These are phyloP conservation scores for Amphicarpaea edgeworthii DNA, from an alignment of 306 rosid genomes.

Conservation along the genomic window DNA sequence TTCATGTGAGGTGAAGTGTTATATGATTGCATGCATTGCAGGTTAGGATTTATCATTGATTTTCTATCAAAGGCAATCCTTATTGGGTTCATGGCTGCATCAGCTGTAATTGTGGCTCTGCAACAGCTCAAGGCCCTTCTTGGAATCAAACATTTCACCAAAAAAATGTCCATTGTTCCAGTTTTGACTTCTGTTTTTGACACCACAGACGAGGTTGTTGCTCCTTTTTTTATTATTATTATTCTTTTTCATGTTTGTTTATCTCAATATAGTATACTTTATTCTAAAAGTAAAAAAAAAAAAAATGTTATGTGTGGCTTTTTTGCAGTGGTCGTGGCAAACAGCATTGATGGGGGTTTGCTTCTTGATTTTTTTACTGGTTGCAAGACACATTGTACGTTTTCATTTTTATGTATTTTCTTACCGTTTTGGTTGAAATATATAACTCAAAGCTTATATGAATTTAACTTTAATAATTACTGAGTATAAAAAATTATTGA, in stretches of 20 bases:
- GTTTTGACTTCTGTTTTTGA: slow-evolving; percentile 74
- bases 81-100: slow-evolving; percentile 91
- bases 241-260: neutral
- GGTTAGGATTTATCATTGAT: slow-evolving; percentile 95
- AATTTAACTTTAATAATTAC: neutral
- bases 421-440: neutral
- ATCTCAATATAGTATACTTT: neutral
- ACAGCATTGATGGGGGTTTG: slow-evolving; percentile 73
- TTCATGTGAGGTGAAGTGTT: too few species aligned
- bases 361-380: slow-evolving; percentile 71
- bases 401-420: slow-evolving; percentile 36
- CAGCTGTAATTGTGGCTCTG: slow-evolving; percentile 82
- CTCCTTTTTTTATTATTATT: slow-evolving; percentile 8
- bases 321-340: slow-evolving; percentile 97
- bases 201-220: slow-evolving; percentile 65
- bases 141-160: slow-evolving; percentile 82
- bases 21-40: slow-evolving; percentile 41
- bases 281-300: neutral
- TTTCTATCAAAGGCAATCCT: slow-evolving; percentile 89
- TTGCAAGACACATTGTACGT: slow-evolving; percentile 78
- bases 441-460: neutral
- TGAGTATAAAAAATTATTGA: neutral
- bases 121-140: slow-evolving; percentile 89
- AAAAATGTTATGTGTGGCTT: neutral
- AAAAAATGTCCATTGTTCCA: slow-evolving; percentile 69